Conservation (phyloP, 768 basidiomycete genomes). For the Boletus reticulatus region DNA sequence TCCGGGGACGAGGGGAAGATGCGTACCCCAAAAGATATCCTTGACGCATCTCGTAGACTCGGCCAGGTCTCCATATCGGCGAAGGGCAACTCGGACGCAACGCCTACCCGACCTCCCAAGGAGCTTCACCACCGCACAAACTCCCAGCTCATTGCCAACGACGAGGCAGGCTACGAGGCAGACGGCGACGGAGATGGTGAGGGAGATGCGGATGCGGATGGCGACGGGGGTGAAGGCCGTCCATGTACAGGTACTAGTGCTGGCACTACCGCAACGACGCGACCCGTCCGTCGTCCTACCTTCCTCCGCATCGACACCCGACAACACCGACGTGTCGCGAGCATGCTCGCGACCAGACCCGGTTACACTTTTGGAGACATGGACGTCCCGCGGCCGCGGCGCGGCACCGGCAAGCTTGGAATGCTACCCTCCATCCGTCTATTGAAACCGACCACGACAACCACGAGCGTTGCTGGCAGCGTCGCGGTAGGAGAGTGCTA, state of each 20-base stretch:
- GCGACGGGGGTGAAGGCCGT: neutral
- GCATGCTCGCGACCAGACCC: conserved; percentile 19
- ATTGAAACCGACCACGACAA: neutral
- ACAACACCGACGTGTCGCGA: conserved; percentile 25
- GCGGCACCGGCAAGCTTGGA: neutral
- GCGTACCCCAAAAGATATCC: conserved; percentile 6
- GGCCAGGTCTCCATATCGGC: neutral
- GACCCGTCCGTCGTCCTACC: conserved; percentile 6
- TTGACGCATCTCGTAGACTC: conserved; percentile 14
- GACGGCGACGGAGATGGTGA: conserved; percentile 13
- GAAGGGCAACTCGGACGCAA: neutral
- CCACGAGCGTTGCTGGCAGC: no score
- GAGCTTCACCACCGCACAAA: neutral
- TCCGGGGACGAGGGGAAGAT: conserved; percentile 1
- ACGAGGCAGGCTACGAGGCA: conserved; percentile 28
- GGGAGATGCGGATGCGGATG: neutral
- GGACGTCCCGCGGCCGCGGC: neutral
- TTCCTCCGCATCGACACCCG: conserved; percentile 25
- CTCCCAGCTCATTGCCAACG: neutral
- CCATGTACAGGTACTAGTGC: neutral
- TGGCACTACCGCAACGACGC: neutral
- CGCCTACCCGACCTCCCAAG: conserved; percentile 1
- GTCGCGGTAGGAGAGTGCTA: conserved; percentile 1
- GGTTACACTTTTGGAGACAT: neutral
- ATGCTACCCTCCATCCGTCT: neutral